Base-by-base conservation (phyloP, 352 stramenopile species). In the Phytophthora tubulina region DNA sequence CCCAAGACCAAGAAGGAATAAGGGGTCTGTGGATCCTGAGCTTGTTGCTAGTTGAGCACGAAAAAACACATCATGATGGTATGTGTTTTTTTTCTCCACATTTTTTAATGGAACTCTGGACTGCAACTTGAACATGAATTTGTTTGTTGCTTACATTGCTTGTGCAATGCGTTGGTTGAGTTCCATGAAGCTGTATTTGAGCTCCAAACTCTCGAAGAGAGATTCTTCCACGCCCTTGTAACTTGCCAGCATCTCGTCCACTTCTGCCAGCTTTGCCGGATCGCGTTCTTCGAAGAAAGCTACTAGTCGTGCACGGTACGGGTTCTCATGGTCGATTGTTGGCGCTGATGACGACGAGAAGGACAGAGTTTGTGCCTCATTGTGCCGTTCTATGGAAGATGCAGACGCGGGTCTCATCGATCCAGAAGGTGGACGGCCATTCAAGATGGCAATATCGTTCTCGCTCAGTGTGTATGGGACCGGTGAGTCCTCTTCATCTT, bases 101-200 rank as follows among this genome's bases (percentile, higher is more conserved):
- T 69, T n/a, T 54, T 41, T 50, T 44, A 67, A 73, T 64, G 57
- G 33, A 68, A 31, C 17, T 67, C 32, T 38, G 58, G 41, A 33
- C n/a, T 67, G 56, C 65, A 69, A 35, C 48, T 61, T 66, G 61
- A 21, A 48, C 35, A 69, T 27, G 48, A 53, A 15, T 45, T 46
- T 54, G 35, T 46, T 50, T 21, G 44, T 38, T 55, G 31, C 15
- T 74, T 69, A 80, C 61, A 85, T 49, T 50, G 62, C 60, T 42
- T 84, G 76, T 2, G 73, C 70, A 14, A 88, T 84, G 35, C 77
- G 75, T 35, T 80, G 68, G 57, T 85, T 84, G 32, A 95, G 63
- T 61, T 82, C 77, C 72, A 91, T 80, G 68, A 91, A 93, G 70
- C 82, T 88, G 72, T 96, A 96, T 70, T 96, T 96, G 50, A 96